phyloP scores from a whole-genome alignment of 1,139 yeast species.

The Magnusiomyces magnusii region DNA sequence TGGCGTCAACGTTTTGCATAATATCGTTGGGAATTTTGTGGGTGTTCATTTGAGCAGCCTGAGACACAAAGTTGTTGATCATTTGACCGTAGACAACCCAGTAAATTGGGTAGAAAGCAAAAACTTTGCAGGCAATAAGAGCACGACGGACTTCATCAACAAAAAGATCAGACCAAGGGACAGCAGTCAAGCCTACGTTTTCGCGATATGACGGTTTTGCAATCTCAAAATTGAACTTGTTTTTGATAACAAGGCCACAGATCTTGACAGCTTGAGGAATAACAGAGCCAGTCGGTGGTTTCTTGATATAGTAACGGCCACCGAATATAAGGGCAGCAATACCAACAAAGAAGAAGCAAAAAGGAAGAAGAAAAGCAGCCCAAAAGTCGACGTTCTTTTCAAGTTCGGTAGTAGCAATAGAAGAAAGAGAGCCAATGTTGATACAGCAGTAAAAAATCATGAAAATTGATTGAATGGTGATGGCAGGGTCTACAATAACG shows the following conservation, averaged over 20 bases:
- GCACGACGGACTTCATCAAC: constrained; percentile 59
- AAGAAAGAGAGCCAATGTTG: constrained; percentile 72
- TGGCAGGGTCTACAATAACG: constrained; percentile 63
- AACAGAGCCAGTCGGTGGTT: constrained; percentile 58
- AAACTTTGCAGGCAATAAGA: constrained; percentile 55
- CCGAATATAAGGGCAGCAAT: constrained; percentile 50
- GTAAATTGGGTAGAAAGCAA: constrained; percentile 53
- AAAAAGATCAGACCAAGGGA: constrained; percentile 52
- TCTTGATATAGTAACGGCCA: constrained; percentile 48
- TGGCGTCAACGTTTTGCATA: constrained; percentile 55
- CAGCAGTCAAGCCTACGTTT: constrained; percentile 36
- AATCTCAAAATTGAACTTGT: constrained; percentile 44
- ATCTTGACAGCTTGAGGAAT: constrained; percentile 50
- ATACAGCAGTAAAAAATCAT: constrained; percentile 73
- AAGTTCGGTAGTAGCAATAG: constrained; percentile 67
- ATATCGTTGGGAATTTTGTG: constrained; percentile 62
- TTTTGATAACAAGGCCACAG: constrained; percentile 40
- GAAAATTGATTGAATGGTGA: constrained; percentile 67
- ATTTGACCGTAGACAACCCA: constrained; percentile 66
- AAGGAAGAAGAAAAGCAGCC: constrained; percentile 66
- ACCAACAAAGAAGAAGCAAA: constrained; percentile 55
- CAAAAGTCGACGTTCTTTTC: constrained; percentile 68
- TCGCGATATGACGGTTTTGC: constrained; percentile 48
- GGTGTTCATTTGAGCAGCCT: constrained; percentile 56
- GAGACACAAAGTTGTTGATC: constrained; percentile 56